phyloP scores from a whole-genome alignment of 176 grass and related monocot species.

The Echinochloa phyllopogon region DNA sequence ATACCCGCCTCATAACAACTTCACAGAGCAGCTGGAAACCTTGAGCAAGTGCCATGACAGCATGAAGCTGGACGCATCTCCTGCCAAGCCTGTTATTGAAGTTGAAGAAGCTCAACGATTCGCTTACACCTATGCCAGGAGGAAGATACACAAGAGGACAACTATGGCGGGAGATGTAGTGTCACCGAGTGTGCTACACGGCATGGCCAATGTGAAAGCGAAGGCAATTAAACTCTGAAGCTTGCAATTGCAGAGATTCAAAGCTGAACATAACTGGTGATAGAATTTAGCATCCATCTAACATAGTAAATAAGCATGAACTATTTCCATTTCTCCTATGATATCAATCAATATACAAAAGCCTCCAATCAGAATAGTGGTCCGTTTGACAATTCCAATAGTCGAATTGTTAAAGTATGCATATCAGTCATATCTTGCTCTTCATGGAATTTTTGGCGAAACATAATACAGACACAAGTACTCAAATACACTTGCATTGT shows the following conservation, averaged over 20 bases:
- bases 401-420: conserved; percentile 12
- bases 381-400: background rate
- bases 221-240: conserved; percentile 59
- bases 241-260: conserved; percentile 9
- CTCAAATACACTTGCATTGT: background rate
- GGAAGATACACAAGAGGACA: conserved; percentile 61
- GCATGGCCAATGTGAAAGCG: conserved; percentile 47
- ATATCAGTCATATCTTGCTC: background rate
- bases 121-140: conserved; percentile 77
- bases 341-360: background rate
- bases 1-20: conserved; percentile 8
- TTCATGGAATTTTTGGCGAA: background rate
- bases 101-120: conserved; percentile 52
- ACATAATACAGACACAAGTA: too few species aligned
- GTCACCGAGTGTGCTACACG: conserved; percentile 25
- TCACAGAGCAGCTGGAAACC: conserved; percentile 23
- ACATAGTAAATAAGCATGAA: conserved; percentile 47
- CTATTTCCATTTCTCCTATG: background rate
- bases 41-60: conserved; percentile 19
- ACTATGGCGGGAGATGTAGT: conserved; percentile 33
- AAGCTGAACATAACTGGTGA: conserved; percentile 25
- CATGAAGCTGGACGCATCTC: conserved; percentile 24
- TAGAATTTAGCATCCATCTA: conserved; percentile 13
- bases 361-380: background rate
- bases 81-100: conserved; percentile 21